Evolutionary conservation across 257 asterid genomes (phyloP), one percentile per base, ranked within the genome.

Genomic region (Cruciata laevipes): DNA sequence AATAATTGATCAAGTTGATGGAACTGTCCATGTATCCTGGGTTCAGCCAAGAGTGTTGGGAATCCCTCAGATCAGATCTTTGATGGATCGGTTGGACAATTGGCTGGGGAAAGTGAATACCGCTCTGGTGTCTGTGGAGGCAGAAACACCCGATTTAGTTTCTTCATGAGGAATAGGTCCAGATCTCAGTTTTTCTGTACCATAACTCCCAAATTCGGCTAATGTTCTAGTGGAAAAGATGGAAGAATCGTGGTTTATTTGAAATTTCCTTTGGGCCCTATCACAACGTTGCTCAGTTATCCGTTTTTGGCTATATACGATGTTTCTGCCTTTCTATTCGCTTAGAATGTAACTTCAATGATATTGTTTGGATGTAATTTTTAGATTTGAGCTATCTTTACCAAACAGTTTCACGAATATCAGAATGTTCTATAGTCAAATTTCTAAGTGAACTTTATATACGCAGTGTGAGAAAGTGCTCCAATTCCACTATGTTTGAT

Each of bases 41-140:
- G 97, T 90, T 73, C 97, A 94, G 76, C 99, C 99, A 25, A 80
- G 99, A 81, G 99, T 94, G 59, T 56, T 94, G 73, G 97, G 97
- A 12, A 83, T 88, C 68, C 75, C 89, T 61, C 99, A 90, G 82
- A 78, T 94, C 83, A 85, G 83, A 81, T 85, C 99, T 3, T 75
- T 94, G 85, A 81, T 95, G 14, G 95, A 84, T 66, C 81, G 96
- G 65, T 87, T 94, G 68, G 95, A 84, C 66, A 84, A 68, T 37
- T 94, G 98, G 99, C 85, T 89, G 69, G 96, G 75, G 32, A 94
- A 94, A 78, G 96, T 94, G 37, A 95, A 89, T 82, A 78, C 89
- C 3, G 93, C 99, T 66, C 78, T 90, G 87, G 71, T 85, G 76
- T 88, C 96, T 0, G 99, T 94, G 1, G 99, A 90, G 81, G 95